Conservation (phyloP, 495 filamentous ascomycete genomes). For the Daldinia childiae region DNA sequence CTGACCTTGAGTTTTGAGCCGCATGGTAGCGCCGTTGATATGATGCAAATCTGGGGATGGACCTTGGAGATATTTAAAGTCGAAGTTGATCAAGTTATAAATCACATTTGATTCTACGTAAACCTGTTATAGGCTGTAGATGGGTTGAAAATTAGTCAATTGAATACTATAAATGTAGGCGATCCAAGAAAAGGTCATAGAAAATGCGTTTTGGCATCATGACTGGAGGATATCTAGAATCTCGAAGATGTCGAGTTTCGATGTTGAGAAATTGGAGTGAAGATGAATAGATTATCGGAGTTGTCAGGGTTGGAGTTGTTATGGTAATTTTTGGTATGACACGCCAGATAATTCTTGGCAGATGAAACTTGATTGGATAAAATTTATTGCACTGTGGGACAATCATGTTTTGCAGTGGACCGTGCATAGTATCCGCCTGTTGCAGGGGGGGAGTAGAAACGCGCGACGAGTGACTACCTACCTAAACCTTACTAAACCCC, state of each 20-base stretch:
- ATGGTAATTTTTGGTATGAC: constrained; percentile 44
- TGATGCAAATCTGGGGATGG: constrained; percentile 46
- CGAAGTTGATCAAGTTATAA: constrained; percentile 39
- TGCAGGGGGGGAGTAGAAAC: constrained; percentile 19
- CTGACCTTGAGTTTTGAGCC: constrained; percentile 50
- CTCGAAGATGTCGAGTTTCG: constrained; percentile 23
- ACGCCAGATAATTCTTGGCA: constrained; percentile 34
- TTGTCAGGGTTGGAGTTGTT: constrained; percentile 43
- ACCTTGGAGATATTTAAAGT: constrained; percentile 35
- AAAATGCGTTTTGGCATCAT: neutral
- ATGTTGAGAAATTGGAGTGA: constrained; percentile 45
- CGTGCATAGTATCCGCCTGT: constrained; percentile 31
- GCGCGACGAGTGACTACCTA: constrained; percentile 41
- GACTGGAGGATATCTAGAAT: constrained; percentile 8
- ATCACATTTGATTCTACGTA: constrained; percentile 25
- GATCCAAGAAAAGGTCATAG: constrained; percentile 16
- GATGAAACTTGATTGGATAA: constrained; percentile 37
- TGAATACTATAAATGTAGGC: constrained; percentile 19
- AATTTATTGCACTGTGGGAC: neutral
- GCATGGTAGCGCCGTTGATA: constrained; percentile 50
- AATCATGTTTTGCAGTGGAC: constrained; percentile 40
- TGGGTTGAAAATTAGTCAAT: constrained; percentile 37
- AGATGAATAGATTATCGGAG: constrained; percentile 37
- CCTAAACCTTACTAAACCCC: constrained; percentile 27
- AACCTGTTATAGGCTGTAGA: constrained; percentile 1